Conservation (phyloP, 192 early-diverging fungal species). For the Linnemannia elongata region DNA sequence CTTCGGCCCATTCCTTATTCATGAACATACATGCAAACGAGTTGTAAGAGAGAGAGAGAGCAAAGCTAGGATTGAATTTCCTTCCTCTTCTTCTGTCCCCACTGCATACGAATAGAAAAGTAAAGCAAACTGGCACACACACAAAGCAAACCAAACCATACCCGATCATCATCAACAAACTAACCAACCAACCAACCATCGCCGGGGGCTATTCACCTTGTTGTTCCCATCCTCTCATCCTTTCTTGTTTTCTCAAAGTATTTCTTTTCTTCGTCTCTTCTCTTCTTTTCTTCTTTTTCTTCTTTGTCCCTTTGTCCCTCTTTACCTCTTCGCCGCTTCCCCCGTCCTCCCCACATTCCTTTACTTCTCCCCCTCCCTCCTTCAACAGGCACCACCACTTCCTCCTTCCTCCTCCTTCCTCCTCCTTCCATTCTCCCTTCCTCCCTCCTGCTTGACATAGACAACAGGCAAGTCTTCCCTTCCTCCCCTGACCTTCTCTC, state of each 20-base stretch:
- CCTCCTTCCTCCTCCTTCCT: constrained; percentile 13
- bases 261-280: neutral
- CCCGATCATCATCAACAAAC: neutral
- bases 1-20: constrained; percentile 9
- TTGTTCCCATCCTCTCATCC: neutral
- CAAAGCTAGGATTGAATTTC: neutral
- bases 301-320: neutral
- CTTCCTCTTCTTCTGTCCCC: neutral
- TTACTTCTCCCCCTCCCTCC: constrained; percentile 30
- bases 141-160: neutral
- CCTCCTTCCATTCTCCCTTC: neutral
- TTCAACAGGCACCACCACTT: constrained; percentile 26
- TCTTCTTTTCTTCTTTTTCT: neutral
- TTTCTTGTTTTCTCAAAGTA: neutral
- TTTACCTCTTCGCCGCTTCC: constrained; percentile 15
- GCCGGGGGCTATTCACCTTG: neutral
- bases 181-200: neutral
- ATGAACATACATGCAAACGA: neutral
- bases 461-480: constrained; percentile 29
- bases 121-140: neutral
- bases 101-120: neutral
- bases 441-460: constrained; percentile 16
- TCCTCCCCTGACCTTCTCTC: neutral
- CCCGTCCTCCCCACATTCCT: neutral
- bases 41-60: neutral